Conservation (phyloP, 495 filamentous ascomycete genomes). For the Hypoxylon crocopeplum region DNA sequence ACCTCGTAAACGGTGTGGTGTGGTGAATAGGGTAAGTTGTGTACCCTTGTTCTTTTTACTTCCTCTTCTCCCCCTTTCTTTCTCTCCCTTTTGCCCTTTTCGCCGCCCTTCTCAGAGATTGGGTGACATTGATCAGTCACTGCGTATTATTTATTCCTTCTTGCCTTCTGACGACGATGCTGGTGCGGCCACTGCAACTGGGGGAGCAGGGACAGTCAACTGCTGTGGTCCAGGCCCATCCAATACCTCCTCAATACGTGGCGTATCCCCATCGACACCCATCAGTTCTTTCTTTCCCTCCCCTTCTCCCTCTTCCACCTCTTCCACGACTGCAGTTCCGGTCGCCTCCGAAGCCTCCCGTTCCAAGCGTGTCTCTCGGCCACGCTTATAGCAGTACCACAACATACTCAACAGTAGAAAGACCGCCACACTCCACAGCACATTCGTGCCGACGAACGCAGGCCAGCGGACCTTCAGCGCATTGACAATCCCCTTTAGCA, state of each 20-base stretch:
- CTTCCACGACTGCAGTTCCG: neutral
- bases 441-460: conserved; percentile 81
- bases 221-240: neutral
- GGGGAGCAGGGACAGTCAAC: no score
- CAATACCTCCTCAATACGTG: neutral
- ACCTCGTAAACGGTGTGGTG: neutral
- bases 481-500: conserved; percentile 85
- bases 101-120: no score
- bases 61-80: neutral
- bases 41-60: neutral
- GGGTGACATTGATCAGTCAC: no score
- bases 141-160: no score
- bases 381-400: conserved; percentile 97
- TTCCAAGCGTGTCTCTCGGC: conserved; percentile 81
- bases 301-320: neutral
- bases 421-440: conserved; percentile 82
- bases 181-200: no score
- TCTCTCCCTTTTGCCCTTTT: neutral
- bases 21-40: neutral
- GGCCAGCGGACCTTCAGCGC: conserved; percentile 85
- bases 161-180: no score
- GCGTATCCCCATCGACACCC: no score
- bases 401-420: conserved; percentile 88
- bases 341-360: conserved; percentile 55
- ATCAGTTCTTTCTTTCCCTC: neutral